These are phyloP conservation scores for Xylariaceae sp. DNA, from an alignment of 2,329 filamentous ascomycete genomes.

Conservation along the genomic window DNA sequence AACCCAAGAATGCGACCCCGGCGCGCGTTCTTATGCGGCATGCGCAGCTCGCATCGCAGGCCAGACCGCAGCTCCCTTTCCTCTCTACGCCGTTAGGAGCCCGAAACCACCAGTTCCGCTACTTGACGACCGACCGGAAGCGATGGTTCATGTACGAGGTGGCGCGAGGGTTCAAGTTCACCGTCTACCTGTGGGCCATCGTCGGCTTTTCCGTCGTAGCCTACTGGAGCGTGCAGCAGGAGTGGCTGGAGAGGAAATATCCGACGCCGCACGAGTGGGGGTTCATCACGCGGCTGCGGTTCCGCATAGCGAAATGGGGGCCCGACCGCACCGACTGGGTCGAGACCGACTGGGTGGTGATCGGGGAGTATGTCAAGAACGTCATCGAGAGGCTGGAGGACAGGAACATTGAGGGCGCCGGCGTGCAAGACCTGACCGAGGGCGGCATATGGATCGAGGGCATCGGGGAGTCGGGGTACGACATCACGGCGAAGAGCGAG, in stretches of 20 bases:
- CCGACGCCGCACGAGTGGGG: slow-evolving; percentile 82
- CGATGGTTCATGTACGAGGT: slow-evolving; percentile 66
- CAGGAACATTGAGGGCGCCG: slow-evolving; percentile 60
- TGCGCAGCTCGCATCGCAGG: slow-evolving; percentile 36
- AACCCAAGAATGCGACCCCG: slow-evolving; percentile 1
- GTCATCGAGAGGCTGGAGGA: slow-evolving; percentile 67
- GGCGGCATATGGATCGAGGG: slow-evolving; percentile 50
- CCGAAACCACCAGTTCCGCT: slow-evolving; percentile 53
- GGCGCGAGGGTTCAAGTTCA: slow-evolving; percentile 63
- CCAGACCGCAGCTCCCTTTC: slow-evolving; percentile 46
- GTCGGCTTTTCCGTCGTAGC: slow-evolving; percentile 55
- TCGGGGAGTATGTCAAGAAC: slow-evolving; percentile 54
- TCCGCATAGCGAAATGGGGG: slow-evolving; percentile 59
- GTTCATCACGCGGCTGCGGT: slow-evolving; percentile 61
- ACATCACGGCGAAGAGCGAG: slow-evolving; percentile 71
- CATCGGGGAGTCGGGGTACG: slow-evolving; percentile 50
- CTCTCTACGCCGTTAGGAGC: slow-evolving; percentile 41
- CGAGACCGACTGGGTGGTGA: slow-evolving; percentile 63
- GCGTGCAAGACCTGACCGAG: slow-evolving; percentile 51
- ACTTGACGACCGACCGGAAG: slow-evolving; percentile 74
- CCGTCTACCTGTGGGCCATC: slow-evolving; percentile 59
- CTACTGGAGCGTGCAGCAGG: slow-evolving; percentile 63
- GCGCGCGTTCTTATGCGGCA: slow-evolving; percentile 32
- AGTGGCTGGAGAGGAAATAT: slow-evolving; percentile 67
- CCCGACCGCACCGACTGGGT: slow-evolving; percentile 49